phyloP scores from a whole-genome alignment of 768 basidiomycete species.

The Rhodotorula graminis region DNA sequence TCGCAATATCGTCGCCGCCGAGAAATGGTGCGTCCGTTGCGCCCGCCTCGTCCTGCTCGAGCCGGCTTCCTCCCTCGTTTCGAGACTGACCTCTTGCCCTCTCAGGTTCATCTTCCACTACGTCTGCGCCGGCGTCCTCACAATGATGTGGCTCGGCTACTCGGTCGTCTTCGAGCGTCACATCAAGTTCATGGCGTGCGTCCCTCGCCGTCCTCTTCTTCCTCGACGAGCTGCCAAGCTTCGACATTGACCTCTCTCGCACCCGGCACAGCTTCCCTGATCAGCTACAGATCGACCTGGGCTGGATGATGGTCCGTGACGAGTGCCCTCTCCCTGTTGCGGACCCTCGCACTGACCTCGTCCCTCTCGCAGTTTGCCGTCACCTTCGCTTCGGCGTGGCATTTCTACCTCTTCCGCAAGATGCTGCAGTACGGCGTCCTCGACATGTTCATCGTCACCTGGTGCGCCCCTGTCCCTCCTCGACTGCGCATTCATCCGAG shows the following conservation, averaged over 20 bases:
- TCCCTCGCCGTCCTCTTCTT: no score
- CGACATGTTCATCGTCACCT: background rate
- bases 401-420: slow-evolving; percentile 25
- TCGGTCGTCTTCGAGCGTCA: background rate
- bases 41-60: background rate
- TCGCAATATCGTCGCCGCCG: background rate
- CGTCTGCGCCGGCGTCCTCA: background rate
- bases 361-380: slow-evolving; percentile 1
- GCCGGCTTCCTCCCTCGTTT: no score
- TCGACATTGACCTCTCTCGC: no score
- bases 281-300: slow-evolving; percentile 25
- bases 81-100: background rate
- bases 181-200: slow-evolving; percentile 1
- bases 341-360: background rate
- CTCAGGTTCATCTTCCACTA: slow-evolving; percentile 26
- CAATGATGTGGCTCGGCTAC: slow-evolving; percentile 4
- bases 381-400: background rate
- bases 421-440: slow-evolving; percentile 1
- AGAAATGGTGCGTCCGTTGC: background rate
- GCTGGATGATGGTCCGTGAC: slow-evolving; percentile 16
- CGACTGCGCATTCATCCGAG: no score
- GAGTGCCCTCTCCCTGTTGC: no score
- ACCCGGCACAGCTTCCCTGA: background rate
- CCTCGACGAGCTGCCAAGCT: no score
- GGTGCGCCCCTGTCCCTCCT: background rate